These are phyloP conservation scores for Phytophthora litchii DNA, from an alignment of 352 stramenopile genomes.

Conservation along the genomic window DNA sequence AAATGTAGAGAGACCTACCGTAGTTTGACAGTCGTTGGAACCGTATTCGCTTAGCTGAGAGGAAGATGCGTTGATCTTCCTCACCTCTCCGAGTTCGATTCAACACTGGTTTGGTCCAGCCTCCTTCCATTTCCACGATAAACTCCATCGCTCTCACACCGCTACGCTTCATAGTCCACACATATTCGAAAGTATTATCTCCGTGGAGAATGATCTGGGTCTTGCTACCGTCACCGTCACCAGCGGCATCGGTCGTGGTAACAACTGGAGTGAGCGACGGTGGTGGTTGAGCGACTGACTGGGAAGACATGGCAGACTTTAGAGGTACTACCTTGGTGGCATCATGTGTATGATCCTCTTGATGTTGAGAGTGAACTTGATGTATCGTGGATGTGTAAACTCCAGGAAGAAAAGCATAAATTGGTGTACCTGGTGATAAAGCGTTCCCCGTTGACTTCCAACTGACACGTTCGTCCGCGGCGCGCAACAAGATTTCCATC, in stretches of 20 bases:
- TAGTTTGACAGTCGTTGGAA: slow-evolving; percentile 82
- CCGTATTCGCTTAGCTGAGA: slow-evolving; percentile 58
- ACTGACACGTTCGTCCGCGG: slow-evolving; percentile 63
- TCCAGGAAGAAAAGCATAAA: slow-evolving; percentile 69
- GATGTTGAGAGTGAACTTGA: slow-evolving; percentile 11
- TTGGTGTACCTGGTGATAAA: slow-evolving; percentile 1
- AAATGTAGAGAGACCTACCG: slow-evolving; percentile 33
- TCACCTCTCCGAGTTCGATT: slow-evolving; percentile 78
- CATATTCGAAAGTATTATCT: slow-evolving; percentile 85
- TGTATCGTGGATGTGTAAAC: slow-evolving; percentile 43
- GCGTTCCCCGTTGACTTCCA: slow-evolving; percentile 42
- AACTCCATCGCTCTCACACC: slow-evolving; percentile 72
- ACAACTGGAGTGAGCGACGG: neutral
- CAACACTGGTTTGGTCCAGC: slow-evolving; percentile 74
- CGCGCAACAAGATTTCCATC: slow-evolving; percentile 63
- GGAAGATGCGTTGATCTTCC: slow-evolving; percentile 74
- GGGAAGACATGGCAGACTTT: slow-evolving; percentile 4
- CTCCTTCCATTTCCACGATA: slow-evolving; percentile 64
- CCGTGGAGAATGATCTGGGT: slow-evolving; percentile 65
- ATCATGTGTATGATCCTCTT: slow-evolving; percentile 17
- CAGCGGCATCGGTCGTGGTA: neutral
- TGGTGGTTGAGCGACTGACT: slow-evolving; percentile 1
- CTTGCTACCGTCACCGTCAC: slow-evolving; percentile 42
- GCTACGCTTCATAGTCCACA: slow-evolving; percentile 64
- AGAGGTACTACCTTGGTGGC: slow-evolving; percentile 4